Evolutionary conservation across 2,329 filamentous ascomycete genomes (phyloP).

Genomic region (Ophiostoma sp.): DNA sequence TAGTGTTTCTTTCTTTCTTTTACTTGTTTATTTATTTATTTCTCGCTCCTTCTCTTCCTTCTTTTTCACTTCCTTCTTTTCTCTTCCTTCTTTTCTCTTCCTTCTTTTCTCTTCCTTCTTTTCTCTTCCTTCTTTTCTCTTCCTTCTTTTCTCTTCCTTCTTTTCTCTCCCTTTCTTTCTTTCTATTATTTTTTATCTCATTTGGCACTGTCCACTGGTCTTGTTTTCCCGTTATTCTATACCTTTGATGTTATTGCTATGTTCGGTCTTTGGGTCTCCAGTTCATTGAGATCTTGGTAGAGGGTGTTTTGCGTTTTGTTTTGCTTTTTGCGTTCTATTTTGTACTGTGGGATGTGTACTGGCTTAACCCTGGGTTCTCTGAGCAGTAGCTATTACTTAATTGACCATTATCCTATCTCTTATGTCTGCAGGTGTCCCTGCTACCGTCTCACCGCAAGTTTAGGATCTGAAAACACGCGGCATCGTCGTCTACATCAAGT

Average conservation of each 20-base stretch:
- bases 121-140: neutral
- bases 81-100: neutral
- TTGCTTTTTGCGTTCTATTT: neutral
- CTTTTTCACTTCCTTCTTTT: neutral
- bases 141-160: neutral
- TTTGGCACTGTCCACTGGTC: neutral
- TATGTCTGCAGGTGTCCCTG: neutral
- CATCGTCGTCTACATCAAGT: too few species aligned
- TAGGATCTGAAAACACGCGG: too few species aligned
- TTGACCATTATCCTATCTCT: neutral
- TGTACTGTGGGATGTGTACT: neutral
- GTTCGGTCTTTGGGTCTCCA: neutral
- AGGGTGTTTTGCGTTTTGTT: neutral
- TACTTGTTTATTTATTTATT: neutral
- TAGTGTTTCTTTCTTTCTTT: constrained; percentile 25
- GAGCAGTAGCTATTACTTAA: neutral
- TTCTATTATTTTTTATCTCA: neutral
- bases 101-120: neutral
- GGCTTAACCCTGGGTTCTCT: neutral
- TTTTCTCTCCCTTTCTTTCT: neutral
- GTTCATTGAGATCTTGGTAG: neutral
- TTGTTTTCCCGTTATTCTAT: neutral
- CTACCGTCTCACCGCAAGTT: neutral
- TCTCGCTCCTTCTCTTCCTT: neutral
- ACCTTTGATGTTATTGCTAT: neutral